Base-by-base conservation (phyloP, 116 monocot species). In the Trichopus zeylanicus region DNA sequence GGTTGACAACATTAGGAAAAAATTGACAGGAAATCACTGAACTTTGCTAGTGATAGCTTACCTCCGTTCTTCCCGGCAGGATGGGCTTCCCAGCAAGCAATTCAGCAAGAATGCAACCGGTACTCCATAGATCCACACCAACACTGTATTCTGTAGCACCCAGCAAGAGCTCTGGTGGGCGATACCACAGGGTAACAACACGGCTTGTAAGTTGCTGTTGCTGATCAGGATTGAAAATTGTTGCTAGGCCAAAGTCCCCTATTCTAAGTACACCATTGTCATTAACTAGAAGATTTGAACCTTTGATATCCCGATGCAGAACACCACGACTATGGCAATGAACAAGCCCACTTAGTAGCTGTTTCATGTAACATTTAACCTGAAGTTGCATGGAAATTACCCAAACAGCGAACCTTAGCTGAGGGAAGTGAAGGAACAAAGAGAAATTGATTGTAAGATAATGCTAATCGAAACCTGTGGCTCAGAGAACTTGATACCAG, bases 301-400 rank as follows among this genome's bases (percentile, higher is more conserved):
- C 86, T 62, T 86, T 86, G 19, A 86, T 72, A 53, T 86, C 86
- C 20, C 75, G 56, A 56, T 80, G 80, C 38, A 80, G 29, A 62
- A 80, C 55, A 7, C 71, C 67, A 34, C 35, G 63, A 37, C 29
- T 67, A 52, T 80, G 80, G 38, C 80, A 80, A 74, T 80, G 80
- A 5, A 63, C 59, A 56, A 80, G 80, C 0, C 80, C 75, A 25
- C 19, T 13, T 18, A 80, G 48, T 35, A 80, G 46, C 55, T 75
- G 75, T 38, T 48, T 31, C 75, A 80, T 75, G 59, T 34, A 71
- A 26, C 80, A 80, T 48, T 80, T 80, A 6, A 75, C 64, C 75
- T 78, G 73, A 38, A 62, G 64, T 58, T 37, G 15, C 42, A 35
- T 51, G 20, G 21, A 39, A 53, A 28, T 4, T 49, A 46, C 6